Conservation (phyloP, 257 asterid species). For the Jacaranda copaia region DNA sequence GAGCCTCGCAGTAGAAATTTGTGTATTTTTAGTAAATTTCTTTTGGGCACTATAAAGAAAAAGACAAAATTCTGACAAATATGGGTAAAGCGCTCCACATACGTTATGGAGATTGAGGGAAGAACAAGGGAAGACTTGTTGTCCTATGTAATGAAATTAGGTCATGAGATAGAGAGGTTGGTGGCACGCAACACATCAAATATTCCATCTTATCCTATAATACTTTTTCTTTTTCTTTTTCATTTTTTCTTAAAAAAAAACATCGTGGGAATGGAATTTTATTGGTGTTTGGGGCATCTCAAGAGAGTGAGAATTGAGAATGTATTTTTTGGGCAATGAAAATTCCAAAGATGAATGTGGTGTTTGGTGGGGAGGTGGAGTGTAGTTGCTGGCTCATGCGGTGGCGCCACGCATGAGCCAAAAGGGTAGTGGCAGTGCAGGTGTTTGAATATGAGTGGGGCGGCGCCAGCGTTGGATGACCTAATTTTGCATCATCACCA, state of each 20-base stretch:
- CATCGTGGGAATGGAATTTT: not conserved
- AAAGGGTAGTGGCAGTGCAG: not conserved
- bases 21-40: too few relatives aligned
- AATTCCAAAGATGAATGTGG: slow-evolving; percentile 10
- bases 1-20: too few relatives aligned
- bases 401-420: slow-evolving; percentile 42
- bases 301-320: not conserved
- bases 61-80: not conserved
- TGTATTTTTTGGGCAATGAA: too few relatives aligned
- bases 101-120: not conserved
- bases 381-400: slow-evolving; percentile 30
- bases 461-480: slow-evolving; percentile 38
- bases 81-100: not conserved
- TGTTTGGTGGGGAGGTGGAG: slow-evolving; percentile 37
- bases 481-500: slow-evolving; percentile 32
- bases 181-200: not conserved
- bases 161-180: slow-evolving; percentile 38
- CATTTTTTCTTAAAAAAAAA: too few relatives aligned
- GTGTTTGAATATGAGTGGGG: not conserved
- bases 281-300: slow-evolving; percentile 20
- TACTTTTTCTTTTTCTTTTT: not conserved
- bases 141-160: slow-evolving; percentile 40
- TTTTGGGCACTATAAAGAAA: too few relatives aligned
- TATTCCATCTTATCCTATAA: slow-evolving; percentile 44
- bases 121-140: not conserved